Conservation (phyloP, 768 basidiomycete genomes). For the Tulasnella sp. region DNA sequence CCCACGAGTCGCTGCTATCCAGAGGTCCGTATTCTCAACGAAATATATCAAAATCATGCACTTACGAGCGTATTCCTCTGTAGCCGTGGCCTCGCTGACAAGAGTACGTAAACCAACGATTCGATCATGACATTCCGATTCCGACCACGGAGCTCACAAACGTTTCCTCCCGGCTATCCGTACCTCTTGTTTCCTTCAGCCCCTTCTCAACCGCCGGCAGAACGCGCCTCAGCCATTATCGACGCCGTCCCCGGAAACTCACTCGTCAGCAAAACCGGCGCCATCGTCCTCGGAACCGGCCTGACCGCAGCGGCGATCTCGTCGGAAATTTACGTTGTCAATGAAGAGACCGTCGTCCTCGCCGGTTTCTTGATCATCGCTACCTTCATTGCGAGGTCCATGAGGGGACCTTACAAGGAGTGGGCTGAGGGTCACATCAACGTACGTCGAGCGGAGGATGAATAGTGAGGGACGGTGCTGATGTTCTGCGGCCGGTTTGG, state of each 20-base stretch:
- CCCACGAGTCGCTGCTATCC: conserved; percentile 14
- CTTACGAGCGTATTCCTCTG: not conserved
- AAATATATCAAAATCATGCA: not conserved
- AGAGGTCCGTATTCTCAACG: conserved; percentile 4
- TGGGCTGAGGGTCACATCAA: conserved; percentile 88
- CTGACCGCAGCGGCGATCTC: conserved; percentile 86
- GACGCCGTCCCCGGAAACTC: conserved; percentile 66
- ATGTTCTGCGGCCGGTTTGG: too few relatives aligned
- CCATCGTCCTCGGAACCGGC: conserved; percentile 83
- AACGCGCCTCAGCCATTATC: conserved; percentile 84
- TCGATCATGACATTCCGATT: not conserved
- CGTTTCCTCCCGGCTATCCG: not conserved
- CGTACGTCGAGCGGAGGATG: conserved; percentile 19
- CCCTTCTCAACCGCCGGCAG: conserved; percentile 47
- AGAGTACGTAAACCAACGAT: conserved; percentile 7
- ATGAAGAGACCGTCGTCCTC: conserved; percentile 88
- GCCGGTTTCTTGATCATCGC: conserved; percentile 76
- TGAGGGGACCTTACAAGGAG: conserved; percentile 78
- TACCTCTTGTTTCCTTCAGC: not conserved
- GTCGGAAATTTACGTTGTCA: conserved; percentile 93
- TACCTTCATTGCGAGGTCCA: conserved; percentile 64
- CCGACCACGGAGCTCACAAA: not conserved
- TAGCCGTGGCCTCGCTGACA: conserved; percentile 12
- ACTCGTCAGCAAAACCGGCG: conserved; percentile 89
- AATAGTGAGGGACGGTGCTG: too few relatives aligned